phyloP scores from a whole-genome alignment of 129 eudicot genomes.

The Gnaphalium uliginosum region DNA sequence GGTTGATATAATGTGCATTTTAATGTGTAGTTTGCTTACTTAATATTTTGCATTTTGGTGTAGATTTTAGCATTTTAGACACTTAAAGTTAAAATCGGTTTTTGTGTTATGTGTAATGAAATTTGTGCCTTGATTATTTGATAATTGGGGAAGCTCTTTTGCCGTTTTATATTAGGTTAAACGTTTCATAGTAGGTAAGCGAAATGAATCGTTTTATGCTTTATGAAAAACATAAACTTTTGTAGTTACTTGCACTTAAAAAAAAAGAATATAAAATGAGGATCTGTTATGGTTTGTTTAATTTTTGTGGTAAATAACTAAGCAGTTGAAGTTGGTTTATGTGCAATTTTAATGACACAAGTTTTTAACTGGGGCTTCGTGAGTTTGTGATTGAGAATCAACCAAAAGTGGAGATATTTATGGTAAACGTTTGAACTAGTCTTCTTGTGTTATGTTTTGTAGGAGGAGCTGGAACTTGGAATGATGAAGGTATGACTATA shows the following conservation, averaged over 20 bases:
- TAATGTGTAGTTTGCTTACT: neutral
- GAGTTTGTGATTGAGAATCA: neutral
- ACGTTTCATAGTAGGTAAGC: neutral
- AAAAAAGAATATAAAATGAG: neutral
- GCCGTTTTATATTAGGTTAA: conserved; percentile 2
- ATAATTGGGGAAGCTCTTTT: conserved; percentile 2
- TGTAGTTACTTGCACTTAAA: neutral
- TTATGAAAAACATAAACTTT: conserved; percentile 12
- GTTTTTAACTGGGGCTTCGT: conserved; percentile 4
- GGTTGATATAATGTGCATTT: neutral
- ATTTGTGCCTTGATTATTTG: conserved; percentile 1
- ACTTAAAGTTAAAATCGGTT: neutral
- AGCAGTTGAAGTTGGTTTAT: conserved; percentile 2
- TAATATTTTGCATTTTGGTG: neutral
- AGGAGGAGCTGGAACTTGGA: conserved; percentile 88
- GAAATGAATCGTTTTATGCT: neutral
- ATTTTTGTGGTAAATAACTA: neutral
- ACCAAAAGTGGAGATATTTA: neutral
- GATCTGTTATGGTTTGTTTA: neutral
- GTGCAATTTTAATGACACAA: neutral
- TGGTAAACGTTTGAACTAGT: neutral
- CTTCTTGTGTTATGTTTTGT: conserved; percentile 26
- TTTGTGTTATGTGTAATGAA: conserved; percentile 2
- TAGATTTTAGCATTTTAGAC: neutral
- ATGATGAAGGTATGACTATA: conserved; percentile 53